A percentile compares a stretch with the other conserved stretches of the same genome.
Conservation (phyloP, 2,329 filamentous ascomycete species). For the Colletotrichum noveboracense region DNA sequence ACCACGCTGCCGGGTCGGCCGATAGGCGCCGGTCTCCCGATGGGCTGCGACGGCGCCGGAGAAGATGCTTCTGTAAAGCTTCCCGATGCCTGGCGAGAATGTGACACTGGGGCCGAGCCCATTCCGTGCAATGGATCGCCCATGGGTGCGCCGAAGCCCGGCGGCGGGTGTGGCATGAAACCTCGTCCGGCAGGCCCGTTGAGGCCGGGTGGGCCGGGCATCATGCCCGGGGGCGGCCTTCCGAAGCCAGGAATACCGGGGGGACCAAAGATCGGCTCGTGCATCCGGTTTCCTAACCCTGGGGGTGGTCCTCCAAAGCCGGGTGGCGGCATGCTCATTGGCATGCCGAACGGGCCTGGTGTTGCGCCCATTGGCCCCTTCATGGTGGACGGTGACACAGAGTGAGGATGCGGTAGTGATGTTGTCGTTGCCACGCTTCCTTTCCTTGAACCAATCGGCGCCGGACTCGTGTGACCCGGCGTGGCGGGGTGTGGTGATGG, state of each 20-base stretch:
- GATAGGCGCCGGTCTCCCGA: constrained; percentile 84
- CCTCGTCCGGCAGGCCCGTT: constrained; percentile 47
- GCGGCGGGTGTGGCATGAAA: constrained; percentile 50
- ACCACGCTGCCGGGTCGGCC: constrained; percentile 81
- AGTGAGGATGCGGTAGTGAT: constrained; percentile 45
- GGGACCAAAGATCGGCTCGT: constrained; percentile 51
- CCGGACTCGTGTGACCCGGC: constrained; percentile 69
- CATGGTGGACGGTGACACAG: constrained; percentile 67
- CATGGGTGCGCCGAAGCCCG: constrained; percentile 56
- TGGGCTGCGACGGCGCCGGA: constrained; percentile 68
- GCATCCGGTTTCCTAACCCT: constrained; percentile 49
- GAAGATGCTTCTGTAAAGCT: constrained; percentile 64
- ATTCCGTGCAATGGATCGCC: constrained; percentile 44
- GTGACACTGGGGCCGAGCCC: constrained; percentile 53
- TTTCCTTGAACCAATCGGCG: constrained; percentile 69
- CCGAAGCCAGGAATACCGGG: constrained; percentile 38
- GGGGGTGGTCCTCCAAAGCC: constrained; percentile 43
- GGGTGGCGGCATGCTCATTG: constrained; percentile 63
- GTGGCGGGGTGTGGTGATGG: constrained; percentile 66
- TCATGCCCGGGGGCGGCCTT: constrained; percentile 49
- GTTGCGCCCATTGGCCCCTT: constrained; percentile 41
- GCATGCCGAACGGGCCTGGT: constrained; percentile 57
- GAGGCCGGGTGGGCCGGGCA: constrained; percentile 58
- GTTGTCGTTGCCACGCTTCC: constrained; percentile 29
- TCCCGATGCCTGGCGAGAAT: constrained; percentile 78